phyloP scores from a whole-genome alignment of 75 land plant genomes.

The Cupressus sempervirens region DNA sequence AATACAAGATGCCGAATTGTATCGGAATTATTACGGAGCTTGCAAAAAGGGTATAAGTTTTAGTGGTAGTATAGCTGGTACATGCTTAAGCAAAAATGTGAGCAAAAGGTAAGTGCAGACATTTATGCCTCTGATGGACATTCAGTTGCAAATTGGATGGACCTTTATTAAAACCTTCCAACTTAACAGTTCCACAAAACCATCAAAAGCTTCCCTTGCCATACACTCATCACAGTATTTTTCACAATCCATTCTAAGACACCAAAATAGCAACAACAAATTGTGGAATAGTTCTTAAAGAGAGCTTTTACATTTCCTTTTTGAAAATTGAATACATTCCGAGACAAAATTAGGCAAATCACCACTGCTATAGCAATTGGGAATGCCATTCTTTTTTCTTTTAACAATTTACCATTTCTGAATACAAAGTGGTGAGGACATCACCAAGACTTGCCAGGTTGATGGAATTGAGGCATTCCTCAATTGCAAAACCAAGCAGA shows the following conservation, averaged over 20 bases:
- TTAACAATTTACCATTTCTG: background rate
- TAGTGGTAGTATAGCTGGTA: background rate
- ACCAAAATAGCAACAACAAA: background rate
- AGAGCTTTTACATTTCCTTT: background rate
- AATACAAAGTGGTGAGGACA: conserved; percentile 5
- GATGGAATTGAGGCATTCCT: background rate
- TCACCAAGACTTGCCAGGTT: conserved; percentile 5
- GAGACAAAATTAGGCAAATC: conserved; percentile 3
- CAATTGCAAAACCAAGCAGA: background rate
- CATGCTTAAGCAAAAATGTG: background rate
- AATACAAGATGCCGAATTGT: too few species aligned
- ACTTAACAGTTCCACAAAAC: conserved; percentile 16
- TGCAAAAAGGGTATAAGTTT: background rate
- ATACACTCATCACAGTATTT: background rate
- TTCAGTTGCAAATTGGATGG: background rate
- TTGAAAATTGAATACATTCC: background rate
- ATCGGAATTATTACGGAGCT: too few species aligned
- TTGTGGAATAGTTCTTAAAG: background rate
- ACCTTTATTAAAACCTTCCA: background rate
- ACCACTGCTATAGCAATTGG: conserved; percentile 5
- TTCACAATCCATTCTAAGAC: background rate
- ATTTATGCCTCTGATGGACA: background rate
- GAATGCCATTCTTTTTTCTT: conserved; percentile 1
- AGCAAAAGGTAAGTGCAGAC: background rate
- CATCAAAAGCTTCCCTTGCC: background rate